phyloP scores from a whole-genome alignment of 345 rosid genomes.

The Pugionium cornutum region DNA sequence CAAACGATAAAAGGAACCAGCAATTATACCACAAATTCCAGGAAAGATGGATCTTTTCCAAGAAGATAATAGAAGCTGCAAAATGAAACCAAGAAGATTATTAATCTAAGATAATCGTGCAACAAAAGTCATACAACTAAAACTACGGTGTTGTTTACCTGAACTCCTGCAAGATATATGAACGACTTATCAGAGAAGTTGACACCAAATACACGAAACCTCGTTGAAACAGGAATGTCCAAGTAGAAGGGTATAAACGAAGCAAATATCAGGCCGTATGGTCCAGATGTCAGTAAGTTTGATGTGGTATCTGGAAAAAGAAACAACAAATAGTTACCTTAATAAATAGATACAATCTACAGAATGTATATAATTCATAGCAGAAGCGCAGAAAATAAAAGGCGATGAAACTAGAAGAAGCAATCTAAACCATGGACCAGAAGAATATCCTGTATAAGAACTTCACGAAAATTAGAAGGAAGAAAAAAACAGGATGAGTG shows the following conservation, averaged over 20 bases:
- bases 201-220: constrained; percentile 70
- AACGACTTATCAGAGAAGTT: constrained; percentile 88
- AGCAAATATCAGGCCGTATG: constrained; percentile 92
- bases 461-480: background rate
- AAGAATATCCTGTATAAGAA: background rate
- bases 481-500: background rate
- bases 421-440: background rate
- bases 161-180: constrained; percentile 94
- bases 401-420: constrained; percentile 1
- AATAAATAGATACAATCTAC: constrained; percentile 13
- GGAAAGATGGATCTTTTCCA: constrained; percentile 91
- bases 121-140: constrained; percentile 13
- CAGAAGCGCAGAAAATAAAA: background rate
- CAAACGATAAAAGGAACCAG: constrained; percentile 85
- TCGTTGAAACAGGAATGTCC: constrained; percentile 91
- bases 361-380: constrained; percentile 2
- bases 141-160: constrained; percentile 49
- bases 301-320: constrained; percentile 61
- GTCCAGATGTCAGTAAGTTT: constrained; percentile 75
- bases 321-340: constrained; percentile 13
- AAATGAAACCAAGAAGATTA: constrained; percentile 19
- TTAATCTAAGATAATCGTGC: constrained; percentile 1
- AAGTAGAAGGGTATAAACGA: constrained; percentile 87
- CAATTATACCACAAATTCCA: constrained; percentile 85
- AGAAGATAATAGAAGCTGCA: constrained; percentile 90